Evolutionary conservation across 192 early-diverging fungal species (phyloP), one percentile per base, ranked within the genome.

Genomic region (Gorgonomyces haynaldii): DNA sequence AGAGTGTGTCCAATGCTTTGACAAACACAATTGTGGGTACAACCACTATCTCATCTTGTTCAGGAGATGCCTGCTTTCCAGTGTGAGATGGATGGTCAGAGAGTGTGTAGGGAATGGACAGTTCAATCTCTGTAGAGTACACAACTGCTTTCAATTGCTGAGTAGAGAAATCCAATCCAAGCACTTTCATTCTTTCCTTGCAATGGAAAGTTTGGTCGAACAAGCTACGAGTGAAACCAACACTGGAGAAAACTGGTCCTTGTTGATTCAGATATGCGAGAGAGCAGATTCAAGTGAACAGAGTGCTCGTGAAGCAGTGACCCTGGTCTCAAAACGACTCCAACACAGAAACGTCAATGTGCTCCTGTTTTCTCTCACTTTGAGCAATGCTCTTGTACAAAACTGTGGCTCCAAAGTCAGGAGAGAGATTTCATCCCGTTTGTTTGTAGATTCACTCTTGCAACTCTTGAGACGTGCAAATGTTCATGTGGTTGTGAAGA

Each of bases 181-280:
- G n/a, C n/a, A n/a, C n/a, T n/a, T n/a, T n/a, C n/a, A n/a, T n/a
- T n/a, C n/a, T n/a, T n/a, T n/a, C n/a, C n/a, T n/a, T 12, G 15
- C 32, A 9, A 34, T 34, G 32, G 32, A 34, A 34, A 12, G 10
- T 34, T 15, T 34, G 32, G 32, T 34, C 32, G 32, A 34, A 15
- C 10, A 9, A 15, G 92, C 95, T 10, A 98, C 96, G 4, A 83
- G 79, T 66, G 91, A 96, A 60, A 87, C 73, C 38, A 79, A 94
- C 52, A 87, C 91, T 9, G 70, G 79, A 30, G 96, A 98, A 66
- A 85, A 98, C 70, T 98, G 93, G 92, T 46, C 44, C 2, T 50
- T 62, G 6, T 58, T 71, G 25, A 66, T 66, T 5, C 30, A 55
- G 21, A 71, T 77, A 19, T 77, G 67, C 45, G 72, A 75, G 26